Conservation (phyloP, 2,329 filamentous ascomycete genomes). For the Aspergillus sp. region DNA sequence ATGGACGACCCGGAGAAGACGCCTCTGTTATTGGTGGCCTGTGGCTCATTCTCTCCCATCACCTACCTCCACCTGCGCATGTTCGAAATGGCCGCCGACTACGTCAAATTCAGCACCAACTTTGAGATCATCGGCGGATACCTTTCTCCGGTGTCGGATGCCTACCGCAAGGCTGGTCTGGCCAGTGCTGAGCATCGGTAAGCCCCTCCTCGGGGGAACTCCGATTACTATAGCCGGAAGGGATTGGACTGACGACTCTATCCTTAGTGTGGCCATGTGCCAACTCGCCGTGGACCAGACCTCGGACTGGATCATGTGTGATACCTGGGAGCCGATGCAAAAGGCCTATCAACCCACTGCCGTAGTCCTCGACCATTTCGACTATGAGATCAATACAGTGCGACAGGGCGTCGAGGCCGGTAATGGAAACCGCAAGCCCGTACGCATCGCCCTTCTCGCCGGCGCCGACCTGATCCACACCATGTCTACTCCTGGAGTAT, state of each 20-base stretch:
- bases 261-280: constrained; percentile 72
- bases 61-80: constrained; percentile 66
- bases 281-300: constrained; percentile 70
- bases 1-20: constrained; percentile 49
- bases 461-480: constrained; percentile 74
- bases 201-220: constrained; percentile 5
- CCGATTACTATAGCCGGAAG: background rate
- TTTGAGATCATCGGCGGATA: constrained; percentile 88
- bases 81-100: constrained; percentile 84
- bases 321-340: constrained; percentile 85
- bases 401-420: constrained; percentile 69
- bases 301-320: constrained; percentile 78
- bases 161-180: constrained; percentile 77
- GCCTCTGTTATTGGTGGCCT: constrained; percentile 47
- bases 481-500: constrained; percentile 69
- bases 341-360: constrained; percentile 85
- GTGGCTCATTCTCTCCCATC: constrained; percentile 64
- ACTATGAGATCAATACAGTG: constrained; percentile 81
- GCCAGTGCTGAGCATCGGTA: constrained; percentile 68
- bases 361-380: constrained; percentile 84
- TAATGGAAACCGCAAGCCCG: constrained; percentile 63
- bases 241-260: background rate
- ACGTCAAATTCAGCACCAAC: constrained; percentile 68
- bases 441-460: constrained; percentile 76
- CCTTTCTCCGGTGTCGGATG: constrained; percentile 71